Base-by-base conservation (phyloP, 2,329 filamentous ascomycete genomes). In the Nemania sp. region DNA sequence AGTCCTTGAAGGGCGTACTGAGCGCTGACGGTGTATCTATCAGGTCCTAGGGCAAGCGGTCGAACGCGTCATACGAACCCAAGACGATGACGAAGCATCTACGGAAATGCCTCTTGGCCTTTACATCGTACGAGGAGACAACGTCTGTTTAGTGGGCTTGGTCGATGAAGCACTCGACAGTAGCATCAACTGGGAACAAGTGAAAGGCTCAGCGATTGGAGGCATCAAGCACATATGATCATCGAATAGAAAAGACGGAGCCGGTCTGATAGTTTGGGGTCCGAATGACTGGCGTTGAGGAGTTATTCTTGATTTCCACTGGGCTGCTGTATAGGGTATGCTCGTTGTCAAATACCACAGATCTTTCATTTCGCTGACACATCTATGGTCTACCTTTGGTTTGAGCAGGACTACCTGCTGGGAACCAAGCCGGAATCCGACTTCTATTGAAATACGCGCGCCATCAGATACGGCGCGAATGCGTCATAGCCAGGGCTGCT, bases 51-150 rank as follows among this genome's bases (percentile, higher is more conserved):
- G 86, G 62, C 80, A 90, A 61, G 90, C 93, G 3, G 78, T 91
- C 57, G 94, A 99, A 73, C 89, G 94, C 62, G 89, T 97, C 59
- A 96, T 99, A 65, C 88, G 90, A 60, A 87, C 89, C 1, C 81
- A 83, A 37, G 92, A 97, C 68, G 91, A 96, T 67, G 81, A 84
- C 34, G 90, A 96, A 64, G 83, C 87, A 0, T 95, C 89, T 37
- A 83, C 86, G 54, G 85, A 94, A 68, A 86, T 94, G 15, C 85
- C 88, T 4, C 84, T 97, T 58, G 94, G 94, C 1, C 75, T 97
- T 5, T 97, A 97, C 71, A 81, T 99, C 53, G 89, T 99, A 52
- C 83, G 94, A 56, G 94, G 94, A 47, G 94, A 99, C 71, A 97
- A 95, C 68, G 93, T 99, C 42, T 92, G 91, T 58, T 80, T 95